Conservation (phyloP, 2,329 filamentous ascomycete genomes). For the Arthrobotrys musiformis region DNA sequence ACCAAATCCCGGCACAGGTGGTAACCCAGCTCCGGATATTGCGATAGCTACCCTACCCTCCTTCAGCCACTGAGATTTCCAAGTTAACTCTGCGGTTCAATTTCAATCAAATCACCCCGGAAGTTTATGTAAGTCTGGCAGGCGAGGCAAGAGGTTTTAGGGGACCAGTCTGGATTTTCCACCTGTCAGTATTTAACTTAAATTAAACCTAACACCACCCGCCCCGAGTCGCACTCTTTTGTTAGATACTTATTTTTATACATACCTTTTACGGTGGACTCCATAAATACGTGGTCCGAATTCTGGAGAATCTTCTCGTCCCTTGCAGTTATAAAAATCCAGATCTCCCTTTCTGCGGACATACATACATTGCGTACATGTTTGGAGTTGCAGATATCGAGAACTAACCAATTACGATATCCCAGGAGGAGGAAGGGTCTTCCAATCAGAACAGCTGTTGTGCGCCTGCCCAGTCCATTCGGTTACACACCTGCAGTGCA, state of each 20-base stretch:
- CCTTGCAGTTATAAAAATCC: not conserved
- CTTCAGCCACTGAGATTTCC: conserved; percentile 54
- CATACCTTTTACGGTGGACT: too few species aligned
- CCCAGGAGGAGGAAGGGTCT: not conserved
- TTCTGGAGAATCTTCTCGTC: not conserved
- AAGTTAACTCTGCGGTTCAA: not conserved
- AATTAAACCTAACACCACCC: not conserved
- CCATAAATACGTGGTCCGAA: too few species aligned
- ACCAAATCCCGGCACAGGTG: conserved; percentile 22
- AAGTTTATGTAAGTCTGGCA: not conserved
- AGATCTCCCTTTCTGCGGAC: not conserved
- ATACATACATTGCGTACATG: too few species aligned
- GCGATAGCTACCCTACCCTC: conserved; percentile 34
- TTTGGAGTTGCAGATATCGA: conserved; percentile 19
- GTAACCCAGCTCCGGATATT: conserved; percentile 43
- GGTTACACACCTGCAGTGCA: conserved; percentile 31
- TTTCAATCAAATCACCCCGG: conserved; percentile 9
- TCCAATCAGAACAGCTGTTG: conserved; percentile 28
- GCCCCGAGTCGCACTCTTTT: not conserved
- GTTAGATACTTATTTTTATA: too few species aligned
- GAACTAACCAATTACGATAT: not conserved
- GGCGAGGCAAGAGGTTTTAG: not conserved
- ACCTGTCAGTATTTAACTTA: not conserved
- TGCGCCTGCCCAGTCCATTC: conserved; percentile 10
- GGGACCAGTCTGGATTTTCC: conserved; percentile 17